Percentiles rank a stretch among this genome's conserved stretches.
Evolutionary conservation across 306 rosid species (phyloP).

Genomic region (Rubus parviflorus): DNA sequence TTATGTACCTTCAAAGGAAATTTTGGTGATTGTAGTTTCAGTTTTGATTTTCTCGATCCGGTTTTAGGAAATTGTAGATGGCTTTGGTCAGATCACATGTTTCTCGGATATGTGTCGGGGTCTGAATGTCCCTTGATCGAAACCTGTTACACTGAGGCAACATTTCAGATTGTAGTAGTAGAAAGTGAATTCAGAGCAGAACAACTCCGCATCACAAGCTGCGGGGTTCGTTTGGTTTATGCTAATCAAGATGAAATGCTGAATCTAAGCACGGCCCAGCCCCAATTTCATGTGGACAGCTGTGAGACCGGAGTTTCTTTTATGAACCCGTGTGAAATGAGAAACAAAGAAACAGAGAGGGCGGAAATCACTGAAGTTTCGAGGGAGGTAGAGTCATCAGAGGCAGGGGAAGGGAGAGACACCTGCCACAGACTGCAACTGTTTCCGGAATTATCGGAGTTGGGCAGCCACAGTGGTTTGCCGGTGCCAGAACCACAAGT

Average conservation of each 20-base stretch:
- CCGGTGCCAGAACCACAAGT: too few species aligned
- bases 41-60: background rate
- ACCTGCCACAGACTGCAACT: background rate
- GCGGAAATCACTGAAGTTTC: background rate
- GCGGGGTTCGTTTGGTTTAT: background rate
- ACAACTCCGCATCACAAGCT: background rate
- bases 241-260: background rate
- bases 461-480: too few species aligned
- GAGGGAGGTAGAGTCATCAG: background rate
- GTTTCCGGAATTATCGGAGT: background rate
- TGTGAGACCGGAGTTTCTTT: background rate
- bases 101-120: background rate
- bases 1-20: background rate
- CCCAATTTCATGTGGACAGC: background rate
- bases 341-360: background rate
- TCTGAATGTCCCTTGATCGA: too few species aligned
- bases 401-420: background rate
- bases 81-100: background rate
- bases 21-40: background rate
- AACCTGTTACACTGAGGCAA: background rate
- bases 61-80: background rate
- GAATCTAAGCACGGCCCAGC: background rate
- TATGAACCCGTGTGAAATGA: background rate
- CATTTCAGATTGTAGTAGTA: background rate
- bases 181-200: rapidly evolving